These are phyloP conservation scores for Entomophthora muscae DNA, from an alignment of 371 early-diverging fungal genomes.

Conservation along the genomic window DNA sequence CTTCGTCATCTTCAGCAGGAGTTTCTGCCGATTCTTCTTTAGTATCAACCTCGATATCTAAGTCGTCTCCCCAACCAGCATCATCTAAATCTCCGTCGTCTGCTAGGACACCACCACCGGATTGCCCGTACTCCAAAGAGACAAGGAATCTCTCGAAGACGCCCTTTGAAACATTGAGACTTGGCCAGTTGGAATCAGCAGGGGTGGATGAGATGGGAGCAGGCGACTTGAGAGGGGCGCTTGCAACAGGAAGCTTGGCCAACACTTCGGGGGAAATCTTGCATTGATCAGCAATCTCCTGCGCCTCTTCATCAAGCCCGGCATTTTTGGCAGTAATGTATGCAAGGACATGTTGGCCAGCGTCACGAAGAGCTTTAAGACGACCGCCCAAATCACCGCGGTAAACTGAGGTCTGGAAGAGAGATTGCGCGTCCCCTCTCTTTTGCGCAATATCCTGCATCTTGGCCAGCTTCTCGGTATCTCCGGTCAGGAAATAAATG, in stretches of 20 bases:
- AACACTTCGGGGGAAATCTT: slow-evolving; percentile 44
- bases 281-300: slow-evolving; percentile 49
- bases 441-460: slow-evolving; percentile 82
- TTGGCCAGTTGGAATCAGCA: neutral
- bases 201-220: slow-evolving; percentile 26
- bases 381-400: slow-evolving; percentile 80
- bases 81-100: slow-evolving; percentile 7
- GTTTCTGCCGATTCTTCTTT: neutral
- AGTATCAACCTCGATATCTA: neutral
- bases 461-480: slow-evolving; percentile 65
- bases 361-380: slow-evolving; percentile 53
- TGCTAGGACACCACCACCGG: neutral
- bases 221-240: too few species aligned
- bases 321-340: slow-evolving; percentile 80
- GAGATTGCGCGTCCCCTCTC: slow-evolving; percentile 61
- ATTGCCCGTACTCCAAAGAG: neutral
- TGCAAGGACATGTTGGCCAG: slow-evolving; percentile 75
- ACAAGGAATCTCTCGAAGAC: neutral
- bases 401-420: slow-evolving; percentile 76
- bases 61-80: neutral
- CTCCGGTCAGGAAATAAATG: slow-evolving; percentile 81
- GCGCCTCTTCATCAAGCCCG: slow-evolving; percentile 68
- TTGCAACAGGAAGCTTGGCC: slow-evolving; percentile 23
- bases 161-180: neutral
- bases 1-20: slow-evolving; percentile 20